Percentiles rank a stretch among this genome's conserved stretches.
phyloP scores from a whole-genome alignment of 2,329 filamentous ascomycete genomes.

The Phyllosticta citrichinensis region DNA sequence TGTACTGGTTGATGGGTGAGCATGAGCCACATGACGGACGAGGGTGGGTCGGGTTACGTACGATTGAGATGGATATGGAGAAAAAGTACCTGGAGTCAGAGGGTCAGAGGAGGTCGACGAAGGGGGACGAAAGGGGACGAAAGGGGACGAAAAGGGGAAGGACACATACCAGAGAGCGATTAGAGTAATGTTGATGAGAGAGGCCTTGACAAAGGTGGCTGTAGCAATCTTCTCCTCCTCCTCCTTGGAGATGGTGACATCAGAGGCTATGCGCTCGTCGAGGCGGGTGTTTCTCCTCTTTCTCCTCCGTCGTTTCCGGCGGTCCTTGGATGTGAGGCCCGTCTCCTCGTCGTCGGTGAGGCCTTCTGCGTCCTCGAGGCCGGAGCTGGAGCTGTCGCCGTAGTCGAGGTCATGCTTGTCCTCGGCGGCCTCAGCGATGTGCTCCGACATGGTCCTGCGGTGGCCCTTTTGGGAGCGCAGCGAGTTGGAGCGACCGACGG shows the following conservation, averaged over 20 bases:
- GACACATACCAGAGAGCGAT: conserved; percentile 65
- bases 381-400: conserved; percentile 32
- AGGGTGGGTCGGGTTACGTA: conserved; percentile 38
- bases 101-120: too few relatives aligned
- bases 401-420: conserved; percentile 6
- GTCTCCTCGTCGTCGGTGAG: conserved; percentile 79
- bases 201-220: conserved; percentile 56
- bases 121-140: too few relatives aligned
- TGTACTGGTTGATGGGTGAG: conserved; percentile 53
- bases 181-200: conserved; percentile 66
- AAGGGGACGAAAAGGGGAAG: conserved; percentile 9
- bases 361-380: conserved; percentile 61
- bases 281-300: conserved; percentile 59
- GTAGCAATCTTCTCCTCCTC: conserved; percentile 72
- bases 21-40: conserved; percentile 11
- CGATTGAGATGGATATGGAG: conserved; percentile 83
- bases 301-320: conserved; percentile 55
- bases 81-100: conserved; percentile 52
- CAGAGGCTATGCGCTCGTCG: conserved; percentile 50
- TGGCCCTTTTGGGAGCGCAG: conserved; percentile 5
- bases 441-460: conserved; percentile 6
- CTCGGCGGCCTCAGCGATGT: conserved; percentile 7
- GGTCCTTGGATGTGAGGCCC: conserved; percentile 66
- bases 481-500: conserved; percentile 9
- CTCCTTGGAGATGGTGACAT: conserved; percentile 50